phyloP scores from a whole-genome alignment of 1,139 yeast species.

The Saccharomyces hybrid region DNA sequence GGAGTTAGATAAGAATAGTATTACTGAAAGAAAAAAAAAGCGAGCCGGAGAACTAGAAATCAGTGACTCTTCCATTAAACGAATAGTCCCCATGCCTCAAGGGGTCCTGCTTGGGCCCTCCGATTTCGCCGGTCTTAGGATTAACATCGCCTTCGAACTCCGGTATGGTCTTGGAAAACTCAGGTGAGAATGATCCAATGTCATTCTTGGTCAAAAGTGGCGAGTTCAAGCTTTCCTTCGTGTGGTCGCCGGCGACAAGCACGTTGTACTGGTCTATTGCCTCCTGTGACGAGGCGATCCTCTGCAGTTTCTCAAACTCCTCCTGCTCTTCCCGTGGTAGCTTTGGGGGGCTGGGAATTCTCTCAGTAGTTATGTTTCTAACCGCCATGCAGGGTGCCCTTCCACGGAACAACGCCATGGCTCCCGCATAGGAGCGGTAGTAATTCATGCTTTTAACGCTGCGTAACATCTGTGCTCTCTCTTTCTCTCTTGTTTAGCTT shows the following conservation, averaged over 20 bases:
- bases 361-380: conserved; percentile 12
- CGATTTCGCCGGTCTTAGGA: conserved; percentile 89
- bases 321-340: conserved; percentile 82
- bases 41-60: conserved; percentile 43
- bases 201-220: conserved; percentile 44
- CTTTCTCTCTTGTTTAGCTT: background rate
- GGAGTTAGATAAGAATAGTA: background rate
- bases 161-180: conserved; percentile 68
- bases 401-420: background rate
- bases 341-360: conserved; percentile 71
- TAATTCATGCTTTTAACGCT: background rate
- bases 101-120: conserved; percentile 99
- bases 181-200: conserved; percentile 61
- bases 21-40: background rate
- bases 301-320: conserved; percentile 82
- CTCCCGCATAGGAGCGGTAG: background rate
- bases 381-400: background rate
- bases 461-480: background rate
- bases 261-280: conserved; percentile 72
- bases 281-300: conserved; percentile 69
- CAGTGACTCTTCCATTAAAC: conserved; percentile 92
- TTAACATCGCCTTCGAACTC: conserved; percentile 94
- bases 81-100: conserved; percentile 89
- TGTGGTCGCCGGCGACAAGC: conserved; percentile 35
- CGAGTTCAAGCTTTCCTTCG: conserved; percentile 32